A percentile compares a stretch with the other conserved stretches of the same genome.
Evolutionary conservation across 805 yeast genomes (phyloP).

Genomic region (Candida alai): DNA sequence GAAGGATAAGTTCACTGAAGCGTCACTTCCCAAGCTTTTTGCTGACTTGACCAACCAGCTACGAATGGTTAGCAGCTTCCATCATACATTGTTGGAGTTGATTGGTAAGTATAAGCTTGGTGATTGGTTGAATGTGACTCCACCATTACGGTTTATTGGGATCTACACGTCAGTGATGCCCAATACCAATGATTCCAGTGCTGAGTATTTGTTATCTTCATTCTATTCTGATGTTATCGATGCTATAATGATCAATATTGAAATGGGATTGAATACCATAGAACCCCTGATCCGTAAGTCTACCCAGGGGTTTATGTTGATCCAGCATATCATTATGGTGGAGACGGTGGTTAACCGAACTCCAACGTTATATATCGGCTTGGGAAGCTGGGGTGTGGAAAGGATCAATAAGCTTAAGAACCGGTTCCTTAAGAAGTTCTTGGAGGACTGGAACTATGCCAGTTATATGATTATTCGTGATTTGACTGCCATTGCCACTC

Average conservation of each 20-base stretch:
- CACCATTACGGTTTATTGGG: slow-evolving; percentile 45
- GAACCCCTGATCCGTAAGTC: slow-evolving; percentile 32
- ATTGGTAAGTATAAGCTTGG: slow-evolving; percentile 55
- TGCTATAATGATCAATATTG: slow-evolving; percentile 61
- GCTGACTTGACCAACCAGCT: slow-evolving; percentile 70
- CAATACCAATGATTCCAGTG: slow-evolving; percentile 35
- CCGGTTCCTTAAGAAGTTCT: slow-evolving; percentile 66
- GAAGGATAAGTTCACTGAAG: slow-evolving; percentile 41
- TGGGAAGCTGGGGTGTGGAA: slow-evolving; percentile 58
- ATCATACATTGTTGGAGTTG: slow-evolving; percentile 46
- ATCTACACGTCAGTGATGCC: slow-evolving; percentile 48
- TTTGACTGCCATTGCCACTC: slow-evolving; percentile 42
- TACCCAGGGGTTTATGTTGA: slow-evolving; percentile 63
- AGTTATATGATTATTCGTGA: slow-evolving; percentile 72
- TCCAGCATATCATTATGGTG: slow-evolving; percentile 68
- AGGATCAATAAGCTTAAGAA: slow-evolving; percentile 68
- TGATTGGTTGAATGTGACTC: slow-evolving; percentile 62
- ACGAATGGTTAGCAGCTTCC: slow-evolving; percentile 60
- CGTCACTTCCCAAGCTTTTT: slow-evolving; percentile 66
- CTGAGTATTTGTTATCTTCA: slow-evolving; percentile 54
- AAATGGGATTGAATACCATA: slow-evolving; percentile 44
- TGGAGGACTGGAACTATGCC: slow-evolving; percentile 75
- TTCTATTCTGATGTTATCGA: slow-evolving; percentile 79
- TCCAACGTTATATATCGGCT: slow-evolving; percentile 44
- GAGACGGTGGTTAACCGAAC: slow-evolving; percentile 68